Percentiles rank a stretch among this genome's conserved stretches.
phyloP scores from a whole-genome alignment of 108 stramenopile species.

The Nitzschia sp. region DNA sequence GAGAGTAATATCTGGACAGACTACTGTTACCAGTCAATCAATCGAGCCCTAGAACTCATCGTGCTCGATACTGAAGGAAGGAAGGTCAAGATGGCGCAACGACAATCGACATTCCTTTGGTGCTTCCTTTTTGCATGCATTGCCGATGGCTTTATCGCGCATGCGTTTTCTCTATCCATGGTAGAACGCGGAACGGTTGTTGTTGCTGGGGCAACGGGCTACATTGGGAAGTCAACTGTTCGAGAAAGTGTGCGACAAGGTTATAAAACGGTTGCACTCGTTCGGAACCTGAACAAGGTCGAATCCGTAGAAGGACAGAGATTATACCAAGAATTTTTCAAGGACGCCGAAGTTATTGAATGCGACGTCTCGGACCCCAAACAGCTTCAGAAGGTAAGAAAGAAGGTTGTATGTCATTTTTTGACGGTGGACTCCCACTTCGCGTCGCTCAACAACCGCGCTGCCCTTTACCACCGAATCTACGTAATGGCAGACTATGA shows the following conservation, averaged over 20 bases:
- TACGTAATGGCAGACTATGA: constrained; percentile 5
- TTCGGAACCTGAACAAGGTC: constrained; percentile 50
- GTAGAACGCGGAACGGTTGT: constrained; percentile 32
- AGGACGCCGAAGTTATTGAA: constrained; percentile 59
- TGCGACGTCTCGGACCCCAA: constrained; percentile 64
- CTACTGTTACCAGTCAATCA: no score
- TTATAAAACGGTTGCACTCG: constrained; percentile 82
- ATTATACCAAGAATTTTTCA: constrained; percentile 43
- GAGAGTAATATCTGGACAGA: no score
- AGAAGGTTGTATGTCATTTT: no score
- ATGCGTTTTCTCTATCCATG: constrained; percentile 4
- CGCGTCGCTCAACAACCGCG: no score
- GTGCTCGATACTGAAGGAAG: no score
- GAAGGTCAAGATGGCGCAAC: neutral
- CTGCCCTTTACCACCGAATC: no score
- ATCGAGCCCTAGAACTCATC: no score
- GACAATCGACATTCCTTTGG: neutral
- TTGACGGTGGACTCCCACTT: no score
- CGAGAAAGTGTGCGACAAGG: constrained; percentile 83
- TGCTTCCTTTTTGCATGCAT: neutral
- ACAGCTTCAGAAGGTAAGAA: constrained; percentile 49
- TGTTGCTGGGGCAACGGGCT: constrained; percentile 85
- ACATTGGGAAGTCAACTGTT: constrained; percentile 84
- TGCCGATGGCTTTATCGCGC: neutral
- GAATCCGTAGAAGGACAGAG: constrained; percentile 32